phyloP scores from a whole-genome alignment of 192 early-diverging fungal genomes.

The Oehlia diaphana region DNA sequence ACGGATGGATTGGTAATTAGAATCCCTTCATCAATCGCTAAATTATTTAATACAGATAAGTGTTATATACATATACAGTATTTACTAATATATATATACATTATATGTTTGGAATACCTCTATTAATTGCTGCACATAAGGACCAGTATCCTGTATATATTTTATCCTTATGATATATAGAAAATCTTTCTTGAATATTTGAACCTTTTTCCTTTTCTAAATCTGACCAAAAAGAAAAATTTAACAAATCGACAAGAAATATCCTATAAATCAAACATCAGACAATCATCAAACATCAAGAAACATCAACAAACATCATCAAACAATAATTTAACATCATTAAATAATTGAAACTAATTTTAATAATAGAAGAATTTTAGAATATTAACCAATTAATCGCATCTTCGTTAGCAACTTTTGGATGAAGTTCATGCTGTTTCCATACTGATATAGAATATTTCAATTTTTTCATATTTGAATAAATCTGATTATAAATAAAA shows the following conservation, averaged over 20 bases:
- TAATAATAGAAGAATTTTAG: background rate
- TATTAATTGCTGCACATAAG: constrained; percentile 73
- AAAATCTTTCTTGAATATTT: constrained; percentile 52
- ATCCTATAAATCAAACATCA: constrained; percentile 50
- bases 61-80: no score
- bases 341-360: no score
- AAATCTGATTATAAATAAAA: background rate
- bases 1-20: constrained; percentile 62
- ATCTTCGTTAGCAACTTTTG: constrained; percentile 51
- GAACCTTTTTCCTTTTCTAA: constrained; percentile 47
- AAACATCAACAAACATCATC: no score
- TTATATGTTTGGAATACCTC: constrained; percentile 41
- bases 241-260: constrained; percentile 79
- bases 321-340: background rate
- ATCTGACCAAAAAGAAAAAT: constrained; percentile 86
- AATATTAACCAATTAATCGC: constrained; percentile 59
- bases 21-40: constrained; percentile 58
- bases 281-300: background rate
- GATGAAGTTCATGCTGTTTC: constrained; percentile 55
- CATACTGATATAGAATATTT: constrained; percentile 62
- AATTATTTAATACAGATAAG: no score
- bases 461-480: constrained; percentile 51
- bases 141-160: constrained; percentile 83
- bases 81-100: no score
- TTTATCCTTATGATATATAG: constrained; percentile 55